Evolutionary conservation across 1,284 basidiomycete species (phyloP).

Genomic region (Marasmius sp.): DNA sequence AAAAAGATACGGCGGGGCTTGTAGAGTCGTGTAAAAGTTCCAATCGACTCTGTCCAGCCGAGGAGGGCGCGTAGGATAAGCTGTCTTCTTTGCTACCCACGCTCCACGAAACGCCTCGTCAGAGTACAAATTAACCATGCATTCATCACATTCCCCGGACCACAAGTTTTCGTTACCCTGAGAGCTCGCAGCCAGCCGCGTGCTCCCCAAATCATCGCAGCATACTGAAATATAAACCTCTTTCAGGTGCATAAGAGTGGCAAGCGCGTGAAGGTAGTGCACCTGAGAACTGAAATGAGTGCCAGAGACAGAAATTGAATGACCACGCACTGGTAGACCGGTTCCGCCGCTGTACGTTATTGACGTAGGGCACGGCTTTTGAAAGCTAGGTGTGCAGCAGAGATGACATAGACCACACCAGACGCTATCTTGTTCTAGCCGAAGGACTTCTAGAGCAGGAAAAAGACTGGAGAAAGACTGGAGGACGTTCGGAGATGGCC

Average conservation of each 20-base stretch:
- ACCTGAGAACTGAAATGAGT: conserved; percentile 17
- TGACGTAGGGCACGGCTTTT: conserved; percentile 17
- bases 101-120: conserved; percentile 25
- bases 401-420: conserved; percentile 38
- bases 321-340: conserved; percentile 30
- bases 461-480: conserved; percentile 21
- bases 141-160: conserved; percentile 37
- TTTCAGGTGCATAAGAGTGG: conserved; percentile 23
- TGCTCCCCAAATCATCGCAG: conserved; percentile 22
- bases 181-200: conserved; percentile 12
- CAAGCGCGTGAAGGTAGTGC: conserved; percentile 29
- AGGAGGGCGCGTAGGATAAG: conserved; percentile 22
- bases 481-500: conserved; percentile 31
- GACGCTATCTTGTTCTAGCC: conserved; percentile 25
- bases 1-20: neutral
- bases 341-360: conserved; percentile 29
- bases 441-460: conserved; percentile 24
- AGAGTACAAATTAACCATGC: conserved; percentile 33
- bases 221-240: conserved; percentile 28
- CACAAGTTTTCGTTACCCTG: conserved; percentile 26
- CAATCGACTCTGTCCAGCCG: conserved; percentile 29
- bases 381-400: conserved; percentile 26
- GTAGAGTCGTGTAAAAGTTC: conserved; percentile 20
- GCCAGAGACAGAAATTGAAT: neutral
- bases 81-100: conserved; percentile 31